phyloP scores from a whole-genome alignment of 148 eudicot species.

The Chenopodium formosanum region DNA sequence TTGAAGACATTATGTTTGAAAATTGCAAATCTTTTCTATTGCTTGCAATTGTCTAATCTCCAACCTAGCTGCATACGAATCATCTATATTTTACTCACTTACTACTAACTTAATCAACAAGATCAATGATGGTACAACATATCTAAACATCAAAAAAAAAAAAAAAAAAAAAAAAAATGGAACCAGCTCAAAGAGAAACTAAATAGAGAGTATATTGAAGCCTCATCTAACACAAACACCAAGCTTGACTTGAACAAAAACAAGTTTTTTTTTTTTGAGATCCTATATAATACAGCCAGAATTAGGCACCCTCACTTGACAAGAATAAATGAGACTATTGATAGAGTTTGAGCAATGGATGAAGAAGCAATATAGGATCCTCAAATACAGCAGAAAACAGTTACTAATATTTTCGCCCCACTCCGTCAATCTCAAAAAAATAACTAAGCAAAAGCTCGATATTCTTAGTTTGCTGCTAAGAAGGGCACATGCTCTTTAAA shows the following conservation, averaged over 20 bases:
- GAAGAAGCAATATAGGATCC: neutral
- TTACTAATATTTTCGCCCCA: neutral
- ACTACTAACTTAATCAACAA: no score
- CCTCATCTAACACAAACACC: neutral
- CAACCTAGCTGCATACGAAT: neutral
- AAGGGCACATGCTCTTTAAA: neutral
- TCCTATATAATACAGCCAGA: neutral
- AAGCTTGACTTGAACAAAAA: neutral
- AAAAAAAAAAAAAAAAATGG: neutral
- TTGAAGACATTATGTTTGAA: neutral
- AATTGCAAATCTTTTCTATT: neutral
- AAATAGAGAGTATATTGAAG: neutral
- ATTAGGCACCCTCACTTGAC: neutral
- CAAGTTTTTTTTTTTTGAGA: neutral
- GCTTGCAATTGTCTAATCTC: neutral
- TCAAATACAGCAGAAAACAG: neutral
- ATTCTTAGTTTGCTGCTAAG: neutral
- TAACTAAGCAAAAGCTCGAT: no score
- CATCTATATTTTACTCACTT: no score
- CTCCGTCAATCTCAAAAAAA: neutral
- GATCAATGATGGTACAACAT: neutral
- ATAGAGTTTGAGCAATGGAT: neutral
- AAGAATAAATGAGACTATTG: neutral
- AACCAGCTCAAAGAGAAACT: neutral
- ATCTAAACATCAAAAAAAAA: neutral